Percentiles rank a stretch among this genome's conserved stretches.
These are phyloP conservation scores for Blepharisma undulans DNA, from an alignment of 169 alveolate genomes.

Conservation along the genomic window DNA sequence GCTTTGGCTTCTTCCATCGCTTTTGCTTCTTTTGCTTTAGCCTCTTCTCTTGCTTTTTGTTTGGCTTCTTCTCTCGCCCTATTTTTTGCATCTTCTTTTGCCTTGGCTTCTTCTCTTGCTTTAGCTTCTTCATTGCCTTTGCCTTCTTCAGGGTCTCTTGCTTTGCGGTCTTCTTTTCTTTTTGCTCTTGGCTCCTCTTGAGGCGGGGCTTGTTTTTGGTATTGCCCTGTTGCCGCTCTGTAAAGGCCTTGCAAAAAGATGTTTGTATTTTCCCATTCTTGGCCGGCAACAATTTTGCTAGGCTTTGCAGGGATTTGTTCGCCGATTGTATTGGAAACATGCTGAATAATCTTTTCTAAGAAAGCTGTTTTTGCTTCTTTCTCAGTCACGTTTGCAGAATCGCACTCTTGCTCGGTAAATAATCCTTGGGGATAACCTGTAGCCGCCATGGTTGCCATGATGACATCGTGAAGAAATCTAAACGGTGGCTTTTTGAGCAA, in stretches of 20 bases:
- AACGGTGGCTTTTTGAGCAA: slow-evolving; percentile 76
- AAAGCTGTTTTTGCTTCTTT: slow-evolving; percentile 66
- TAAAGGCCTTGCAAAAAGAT: slow-evolving; percentile 63
- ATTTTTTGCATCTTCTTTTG: slow-evolving; percentile 44
- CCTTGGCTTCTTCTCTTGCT: background rate
- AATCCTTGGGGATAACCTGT: slow-evolving; percentile 76
- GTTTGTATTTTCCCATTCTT: slow-evolving; percentile 76
- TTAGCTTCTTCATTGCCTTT: slow-evolving; percentile 10
- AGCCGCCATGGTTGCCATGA: slow-evolving; percentile 70
- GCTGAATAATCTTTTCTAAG: slow-evolving; percentile 65
- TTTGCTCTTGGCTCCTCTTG: slow-evolving; percentile 42
- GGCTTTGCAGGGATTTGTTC: slow-evolving; percentile 72
- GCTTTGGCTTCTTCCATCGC: background rate
- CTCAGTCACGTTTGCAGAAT: slow-evolving; percentile 66
- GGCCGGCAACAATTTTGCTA: slow-evolving; percentile 73
- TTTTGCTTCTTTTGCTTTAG: slow-evolving; percentile 21
- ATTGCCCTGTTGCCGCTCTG: slow-evolving; percentile 71
- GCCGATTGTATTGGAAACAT: slow-evolving; percentile 58
- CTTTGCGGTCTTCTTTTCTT: slow-evolving; percentile 35
- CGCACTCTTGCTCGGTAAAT: slow-evolving; percentile 64
- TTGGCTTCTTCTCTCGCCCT: slow-evolving; percentile 36
- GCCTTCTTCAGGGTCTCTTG: slow-evolving; percentile 13
- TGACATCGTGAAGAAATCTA: slow-evolving; percentile 71
- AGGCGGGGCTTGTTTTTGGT: slow-evolving; percentile 59
- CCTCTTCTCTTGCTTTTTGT: slow-evolving; percentile 38